These are phyloP conservation scores for Metroxylon sagu DNA, from an alignment of 176 grass and related monocot species.

Conservation along the genomic window DNA sequence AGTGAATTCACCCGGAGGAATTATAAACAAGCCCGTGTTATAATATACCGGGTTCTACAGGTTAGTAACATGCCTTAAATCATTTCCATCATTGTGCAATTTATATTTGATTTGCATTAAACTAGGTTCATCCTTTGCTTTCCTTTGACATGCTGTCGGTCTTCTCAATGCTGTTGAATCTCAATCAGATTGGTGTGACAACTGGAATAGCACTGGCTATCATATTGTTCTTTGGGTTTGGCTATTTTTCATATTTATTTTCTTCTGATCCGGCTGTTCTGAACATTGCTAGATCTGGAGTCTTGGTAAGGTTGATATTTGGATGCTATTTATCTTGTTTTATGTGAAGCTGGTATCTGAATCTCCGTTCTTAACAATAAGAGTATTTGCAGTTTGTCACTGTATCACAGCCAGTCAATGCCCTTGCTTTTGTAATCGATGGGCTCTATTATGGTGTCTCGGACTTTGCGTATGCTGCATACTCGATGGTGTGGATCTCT, in stretches of 20 bases:
- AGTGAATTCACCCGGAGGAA: constrained; percentile 69
- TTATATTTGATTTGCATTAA: too few relatives aligned
- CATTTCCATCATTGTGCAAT: neutral
- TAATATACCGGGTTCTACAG: constrained; percentile 71
- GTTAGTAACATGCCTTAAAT: constrained; percentile 16
- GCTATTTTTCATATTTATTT: constrained; percentile 53
- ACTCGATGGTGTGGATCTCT: constrained; percentile 51
- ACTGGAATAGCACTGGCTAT: constrained; percentile 52
- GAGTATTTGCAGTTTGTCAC: constrained; percentile 68
- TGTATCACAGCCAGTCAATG: constrained; percentile 80
- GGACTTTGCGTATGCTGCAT: constrained; percentile 81
- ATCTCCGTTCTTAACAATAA: too few relatives aligned
- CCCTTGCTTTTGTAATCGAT: constrained; percentile 74
- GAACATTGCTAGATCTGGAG: constrained; percentile 50
- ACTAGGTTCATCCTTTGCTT: too few relatives aligned
- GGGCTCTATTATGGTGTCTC: constrained; percentile 89
- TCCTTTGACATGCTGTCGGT: neutral
- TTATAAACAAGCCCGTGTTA: constrained; percentile 52
- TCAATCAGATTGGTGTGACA: constrained; percentile 53
- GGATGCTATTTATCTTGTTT: too few relatives aligned
- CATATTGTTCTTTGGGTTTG: constrained; percentile 68
- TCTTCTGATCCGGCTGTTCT: constrained; percentile 66
- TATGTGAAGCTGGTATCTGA: too few relatives aligned
- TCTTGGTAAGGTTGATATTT: constrained; percentile 53
- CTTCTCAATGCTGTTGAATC: constrained; percentile 7